Evolutionary conservation across 805 yeast genomes (phyloP), one percentile per base, ranked within the genome.

Genomic region (Grigorovia transvaalensis): DNA sequence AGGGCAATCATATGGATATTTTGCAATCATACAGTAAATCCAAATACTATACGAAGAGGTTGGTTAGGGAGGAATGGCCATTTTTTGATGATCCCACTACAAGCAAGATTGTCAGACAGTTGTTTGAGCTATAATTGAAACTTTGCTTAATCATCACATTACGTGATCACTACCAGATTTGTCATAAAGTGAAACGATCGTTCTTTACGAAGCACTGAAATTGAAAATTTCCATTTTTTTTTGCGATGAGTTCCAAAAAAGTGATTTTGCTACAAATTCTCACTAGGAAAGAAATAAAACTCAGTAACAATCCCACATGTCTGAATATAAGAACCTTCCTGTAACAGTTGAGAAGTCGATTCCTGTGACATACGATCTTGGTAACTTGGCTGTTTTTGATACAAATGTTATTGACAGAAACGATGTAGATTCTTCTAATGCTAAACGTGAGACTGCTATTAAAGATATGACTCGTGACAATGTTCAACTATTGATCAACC

Each of bases 341-440:
- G 90, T 86, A 40, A 84, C 90, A 4, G 98, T 93, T 40, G 95
- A 88, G 48, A 90, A 90, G 68, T 85, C 85, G 30, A 88, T 93
- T 54, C 97, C 98, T 29, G 93, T 86, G 49, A 74, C 81, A 3
- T 91, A 78, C 65, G 99, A 93, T 67, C 72, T 91, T 56, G 99
- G 99, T 40, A 86, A 91, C 68, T 75, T 93, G 51, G 85, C 96
- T 5, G 87, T 86, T 2, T 90, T 88, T 64, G 98, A 91, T 69
- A 75, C 90, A 41, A 90, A 88, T 67, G 96, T 96, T 19, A 70
- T 91, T 57, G 95, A 87, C 57, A 73, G 75, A 44, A 72, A 73
- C 15, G 74, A 79, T 57, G 70, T 88, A 49, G 75, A 76, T 38
- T 60, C 66, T 12, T 71, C 75, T 4, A 77, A 84, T 59, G 74